Evolutionary conservation across 352 stramenopile species (phyloP).

Genomic region (Phytopythium cucurbitacearum): DNA sequence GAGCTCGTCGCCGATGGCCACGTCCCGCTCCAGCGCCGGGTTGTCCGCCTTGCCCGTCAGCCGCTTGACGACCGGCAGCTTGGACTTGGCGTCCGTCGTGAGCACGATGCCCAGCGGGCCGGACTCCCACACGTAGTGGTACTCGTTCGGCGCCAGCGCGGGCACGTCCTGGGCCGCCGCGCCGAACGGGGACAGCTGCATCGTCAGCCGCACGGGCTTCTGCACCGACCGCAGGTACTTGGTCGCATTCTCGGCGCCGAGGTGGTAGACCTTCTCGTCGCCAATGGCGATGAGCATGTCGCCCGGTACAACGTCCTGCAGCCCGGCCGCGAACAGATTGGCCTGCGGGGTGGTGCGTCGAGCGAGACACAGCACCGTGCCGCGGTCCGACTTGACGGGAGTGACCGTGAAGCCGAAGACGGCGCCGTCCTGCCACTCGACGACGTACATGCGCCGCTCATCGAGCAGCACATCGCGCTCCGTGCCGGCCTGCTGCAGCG

Average conservation of each 20-base stretch:
- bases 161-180: conserved; percentile 41
- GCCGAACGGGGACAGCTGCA: conserved; percentile 66
- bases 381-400: conserved; percentile 63
- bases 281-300: conserved; percentile 77
- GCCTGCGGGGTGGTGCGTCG: conserved; percentile 35
- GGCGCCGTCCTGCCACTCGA: conserved; percentile 56
- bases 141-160: conserved; percentile 65
- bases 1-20: conserved; percentile 59
- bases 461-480: conserved; percentile 44
- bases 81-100: conserved; percentile 56
- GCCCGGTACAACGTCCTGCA: conserved; percentile 67
- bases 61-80: conserved; percentile 74
- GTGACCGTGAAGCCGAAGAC: conserved; percentile 71
- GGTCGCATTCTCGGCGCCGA: conserved; percentile 56
- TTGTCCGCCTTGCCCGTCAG: conserved; percentile 61
- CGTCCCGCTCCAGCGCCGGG: conserved; percentile 36
- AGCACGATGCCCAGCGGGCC: conserved; percentile 72
- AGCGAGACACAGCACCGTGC: conserved; percentile 54
- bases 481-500: conserved; percentile 26
- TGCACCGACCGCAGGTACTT: conserved; percentile 58
- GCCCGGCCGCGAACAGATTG: conserved; percentile 31
- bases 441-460: conserved; percentile 75
- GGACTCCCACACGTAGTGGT: conserved; percentile 73
- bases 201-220: conserved; percentile 64
- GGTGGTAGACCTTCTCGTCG: conserved; percentile 71